phyloP scores from a whole-genome alignment of 1,139 yeast genomes.

The Torulaspora pretoriensis region DNA sequence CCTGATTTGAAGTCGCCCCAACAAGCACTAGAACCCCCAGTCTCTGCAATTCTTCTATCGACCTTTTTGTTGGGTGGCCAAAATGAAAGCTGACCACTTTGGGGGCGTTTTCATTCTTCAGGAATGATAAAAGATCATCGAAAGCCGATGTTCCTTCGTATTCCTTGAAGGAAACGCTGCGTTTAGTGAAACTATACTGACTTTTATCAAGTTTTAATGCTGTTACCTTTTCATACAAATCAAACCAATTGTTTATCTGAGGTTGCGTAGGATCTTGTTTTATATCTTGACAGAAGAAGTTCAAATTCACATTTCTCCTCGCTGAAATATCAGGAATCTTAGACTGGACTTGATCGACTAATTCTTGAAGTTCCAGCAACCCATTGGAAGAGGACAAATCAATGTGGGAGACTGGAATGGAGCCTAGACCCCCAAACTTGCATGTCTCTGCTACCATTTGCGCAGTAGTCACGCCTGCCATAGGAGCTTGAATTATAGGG shows the following conservation, averaged over 20 bases:
- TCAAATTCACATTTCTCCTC: constrained; percentile 39
- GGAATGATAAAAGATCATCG: constrained; percentile 17
- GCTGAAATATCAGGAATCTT: constrained; percentile 2
- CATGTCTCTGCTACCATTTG: constrained; percentile 42
- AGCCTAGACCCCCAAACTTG: constrained; percentile 45
- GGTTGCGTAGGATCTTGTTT: constrained; percentile 6
- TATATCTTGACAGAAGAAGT: constrained; percentile 45
- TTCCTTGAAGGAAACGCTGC: constrained; percentile 41
- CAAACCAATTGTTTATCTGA: constrained; percentile 20
- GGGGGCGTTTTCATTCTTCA: constrained; percentile 31
- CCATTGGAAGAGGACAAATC: constrained; percentile 25
- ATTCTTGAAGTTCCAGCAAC: constrained; percentile 12
- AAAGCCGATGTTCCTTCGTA: constrained; percentile 27
- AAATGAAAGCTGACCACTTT: constrained; percentile 48
- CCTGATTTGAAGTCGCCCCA: constrained; percentile 42
- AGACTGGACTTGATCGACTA: constrained; percentile 10
- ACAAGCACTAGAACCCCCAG: constrained; percentile 41
- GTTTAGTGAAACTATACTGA: constrained; percentile 26
- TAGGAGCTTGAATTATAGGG: constrained; percentile 51
- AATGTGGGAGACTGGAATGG: constrained; percentile 42
- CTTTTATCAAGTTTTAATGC: not conserved
- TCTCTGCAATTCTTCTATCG: constrained; percentile 36
- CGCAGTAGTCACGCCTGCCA: constrained; percentile 50
- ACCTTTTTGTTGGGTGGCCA: constrained; percentile 40
- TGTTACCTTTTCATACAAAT: constrained; percentile 17